Evolutionary conservation across 1,284 basidiomycete genomes (phyloP).

Genomic region (Grifola frondosa): DNA sequence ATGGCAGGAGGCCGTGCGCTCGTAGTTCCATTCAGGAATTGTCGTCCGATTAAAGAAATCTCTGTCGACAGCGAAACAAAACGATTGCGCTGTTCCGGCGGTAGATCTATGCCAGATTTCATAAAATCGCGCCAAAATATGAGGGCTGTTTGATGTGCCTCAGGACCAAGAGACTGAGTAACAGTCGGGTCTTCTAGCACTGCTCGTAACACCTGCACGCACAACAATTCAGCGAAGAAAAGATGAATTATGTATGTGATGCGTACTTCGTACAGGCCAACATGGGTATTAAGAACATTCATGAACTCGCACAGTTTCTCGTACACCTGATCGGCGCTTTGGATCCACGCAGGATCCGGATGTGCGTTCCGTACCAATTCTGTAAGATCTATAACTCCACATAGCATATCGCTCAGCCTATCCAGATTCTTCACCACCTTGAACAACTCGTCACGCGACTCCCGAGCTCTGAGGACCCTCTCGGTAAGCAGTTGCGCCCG

Average conservation of each 20-base stretch:
- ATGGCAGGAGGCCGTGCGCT: conserved; percentile 61
- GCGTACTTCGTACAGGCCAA: conserved; percentile 86
- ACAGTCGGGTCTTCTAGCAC: conserved; percentile 66
- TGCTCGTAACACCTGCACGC: conserved; percentile 55
- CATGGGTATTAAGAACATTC: conserved; percentile 96
- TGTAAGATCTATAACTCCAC: conserved; percentile 94
- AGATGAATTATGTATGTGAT: conserved; percentile 5
- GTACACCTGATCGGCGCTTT: conserved; percentile 85
- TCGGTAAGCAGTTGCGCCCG: conserved; percentile 75
- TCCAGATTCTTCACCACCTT: conserved; percentile 93
- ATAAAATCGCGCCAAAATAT: conserved; percentile 98
- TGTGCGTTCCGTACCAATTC: conserved; percentile 94
- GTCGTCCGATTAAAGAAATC: conserved; percentile 85
- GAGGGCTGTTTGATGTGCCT: conserved; percentile 81
- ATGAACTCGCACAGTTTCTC: conserved; percentile 94
- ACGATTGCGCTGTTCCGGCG: conserved; percentile 70
- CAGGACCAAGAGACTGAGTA: conserved; percentile 59
- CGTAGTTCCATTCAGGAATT: conserved; percentile 74
- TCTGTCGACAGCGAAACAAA: conserved; percentile 93
- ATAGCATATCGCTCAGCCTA: conserved; percentile 91
- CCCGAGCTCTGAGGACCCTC: conserved; percentile 65
- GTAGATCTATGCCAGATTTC: conserved; percentile 92
- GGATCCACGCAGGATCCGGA: conserved; percentile 83
- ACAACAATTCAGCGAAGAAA: conserved; percentile 12
- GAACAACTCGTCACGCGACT: conserved; percentile 70